phyloP scores from a whole-genome alignment of 805 yeast species.

The Sugiyamaella americana region DNA sequence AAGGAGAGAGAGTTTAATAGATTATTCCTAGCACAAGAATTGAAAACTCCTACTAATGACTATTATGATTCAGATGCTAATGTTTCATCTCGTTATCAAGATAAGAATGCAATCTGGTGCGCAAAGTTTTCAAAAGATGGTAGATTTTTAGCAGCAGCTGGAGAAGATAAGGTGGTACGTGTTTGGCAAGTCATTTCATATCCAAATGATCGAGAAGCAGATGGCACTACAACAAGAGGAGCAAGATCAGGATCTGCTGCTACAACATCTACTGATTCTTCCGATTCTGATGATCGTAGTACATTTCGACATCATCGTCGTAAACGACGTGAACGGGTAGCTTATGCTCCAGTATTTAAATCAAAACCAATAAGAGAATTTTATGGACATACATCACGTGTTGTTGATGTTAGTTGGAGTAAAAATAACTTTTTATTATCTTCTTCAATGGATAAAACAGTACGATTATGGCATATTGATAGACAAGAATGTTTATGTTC shows the following conservation, averaged over 20 bases:
- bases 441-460: constrained; percentile 81
- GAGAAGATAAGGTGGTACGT: constrained; percentile 61
- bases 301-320: too few relatives aligned
- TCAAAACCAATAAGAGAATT: constrained; percentile 55
- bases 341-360: constrained; percentile 74
- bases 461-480: constrained; percentile 78
- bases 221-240: too few relatives aligned
- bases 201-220: constrained; percentile 55
- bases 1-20: constrained; percentile 26
- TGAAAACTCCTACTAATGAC: constrained; percentile 11
- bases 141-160: constrained; percentile 75
- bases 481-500: constrained; percentile 55
- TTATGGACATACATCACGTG: constrained; percentile 61
- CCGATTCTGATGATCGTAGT: background rate
- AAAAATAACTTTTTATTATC: constrained; percentile 73
- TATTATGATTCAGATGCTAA: background rate
- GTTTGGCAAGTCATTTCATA: constrained; percentile 79
- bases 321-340: constrained; percentile 8
- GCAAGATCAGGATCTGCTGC: constrained; percentile 10
- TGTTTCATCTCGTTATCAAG: background rate
- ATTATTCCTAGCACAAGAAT: constrained; percentile 33
- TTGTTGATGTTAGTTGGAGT: constrained; percentile 82
- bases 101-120: constrained; percentile 55
- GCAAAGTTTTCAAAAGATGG: constrained; percentile 76
- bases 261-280: background rate